Percentiles rank a stretch among this genome's conserved stretches.
phyloP scores from a whole-genome alignment of 2,329 filamentous ascomycete species.

The Aureobasidium sp. region DNA sequence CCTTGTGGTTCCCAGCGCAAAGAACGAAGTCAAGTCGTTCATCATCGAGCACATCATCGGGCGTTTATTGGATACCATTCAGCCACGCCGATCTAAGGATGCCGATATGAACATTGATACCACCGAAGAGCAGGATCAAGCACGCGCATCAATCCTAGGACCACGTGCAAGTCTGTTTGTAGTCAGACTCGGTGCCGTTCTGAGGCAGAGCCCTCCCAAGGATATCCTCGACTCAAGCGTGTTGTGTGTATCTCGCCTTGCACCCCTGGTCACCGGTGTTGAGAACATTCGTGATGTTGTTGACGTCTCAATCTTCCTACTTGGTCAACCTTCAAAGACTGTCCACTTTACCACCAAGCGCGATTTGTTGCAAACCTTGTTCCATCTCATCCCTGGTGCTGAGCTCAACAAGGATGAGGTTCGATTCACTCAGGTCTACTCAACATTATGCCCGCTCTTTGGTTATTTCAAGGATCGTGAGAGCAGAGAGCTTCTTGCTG shows the following conservation, averaged over 20 bases:
- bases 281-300: slow-evolving; percentile 70
- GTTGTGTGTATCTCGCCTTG: slow-evolving; percentile 68
- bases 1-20: slow-evolving; percentile 64
- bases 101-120: slow-evolving; percentile 5
- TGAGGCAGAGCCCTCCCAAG: slow-evolving; percentile 58
- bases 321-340: slow-evolving; percentile 75
- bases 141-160: slow-evolving; percentile 54
- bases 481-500: slow-evolving; percentile 67
- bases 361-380: slow-evolving; percentile 69
- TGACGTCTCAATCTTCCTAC: slow-evolving; percentile 69
- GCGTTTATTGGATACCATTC: slow-evolving; percentile 51
- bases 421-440: slow-evolving; percentile 60
- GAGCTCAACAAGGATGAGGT: slow-evolving; percentile 49
- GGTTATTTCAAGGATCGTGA: slow-evolving; percentile 80
- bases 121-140: slow-evolving; percentile 39
- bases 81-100: slow-evolving; percentile 39
- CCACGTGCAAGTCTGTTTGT: slow-evolving; percentile 63
- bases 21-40: slow-evolving; percentile 80
- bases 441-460: slow-evolving; percentile 73
- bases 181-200: slow-evolving; percentile 41
- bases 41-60: slow-evolving; percentile 66
- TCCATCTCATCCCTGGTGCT: slow-evolving; percentile 68
- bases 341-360: slow-evolving; percentile 81
- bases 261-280: slow-evolving; percentile 60
- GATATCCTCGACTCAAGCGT: slow-evolving; percentile 74